Evolutionary conservation across 2,329 filamentous ascomycete genomes (phyloP).

Genomic region (Rutstroemia sp.): DNA sequence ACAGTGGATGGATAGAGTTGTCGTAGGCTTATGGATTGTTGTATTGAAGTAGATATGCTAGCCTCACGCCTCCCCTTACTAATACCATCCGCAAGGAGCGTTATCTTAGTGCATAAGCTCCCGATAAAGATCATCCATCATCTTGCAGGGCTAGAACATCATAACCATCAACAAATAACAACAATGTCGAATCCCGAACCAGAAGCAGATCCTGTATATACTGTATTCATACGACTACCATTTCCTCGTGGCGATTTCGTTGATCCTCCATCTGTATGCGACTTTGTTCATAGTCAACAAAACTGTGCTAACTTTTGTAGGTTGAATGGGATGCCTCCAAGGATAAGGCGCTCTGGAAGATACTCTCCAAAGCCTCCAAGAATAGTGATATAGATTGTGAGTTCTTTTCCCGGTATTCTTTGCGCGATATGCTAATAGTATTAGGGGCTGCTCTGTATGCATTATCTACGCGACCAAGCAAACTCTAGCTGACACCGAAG

Average conservation of each 20-base stretch:
- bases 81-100: neutral
- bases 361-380: slow-evolving; percentile 74
- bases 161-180: slow-evolving; percentile 2
- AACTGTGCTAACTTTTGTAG: slow-evolving; percentile 36
- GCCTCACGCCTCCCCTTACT: neutral
- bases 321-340: slow-evolving; percentile 83
- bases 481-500: slow-evolving; percentile 9
- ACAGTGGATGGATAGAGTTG: too few species aligned
- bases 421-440: slow-evolving; percentile 14
- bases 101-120: slow-evolving; percentile 19
- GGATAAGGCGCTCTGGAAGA: slow-evolving; percentile 83
- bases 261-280: slow-evolving; percentile 74
- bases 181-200: slow-evolving; percentile 19
- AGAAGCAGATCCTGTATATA: slow-evolving; percentile 36
- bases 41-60: too few species aligned
- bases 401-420: slow-evolving; percentile 15
- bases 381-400: slow-evolving; percentile 80
- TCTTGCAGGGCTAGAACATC: neutral
- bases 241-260: slow-evolving; percentile 82
- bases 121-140: slow-evolving; percentile 17
- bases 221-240: slow-evolving; percentile 82
- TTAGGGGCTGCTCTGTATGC: slow-evolving; percentile 71
- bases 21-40: too few species aligned
- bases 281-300: neutral
- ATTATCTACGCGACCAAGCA: neutral